Base-by-base conservation (phyloP, 257 asterid genomes). In the Solanum ossicruentum region DNA sequence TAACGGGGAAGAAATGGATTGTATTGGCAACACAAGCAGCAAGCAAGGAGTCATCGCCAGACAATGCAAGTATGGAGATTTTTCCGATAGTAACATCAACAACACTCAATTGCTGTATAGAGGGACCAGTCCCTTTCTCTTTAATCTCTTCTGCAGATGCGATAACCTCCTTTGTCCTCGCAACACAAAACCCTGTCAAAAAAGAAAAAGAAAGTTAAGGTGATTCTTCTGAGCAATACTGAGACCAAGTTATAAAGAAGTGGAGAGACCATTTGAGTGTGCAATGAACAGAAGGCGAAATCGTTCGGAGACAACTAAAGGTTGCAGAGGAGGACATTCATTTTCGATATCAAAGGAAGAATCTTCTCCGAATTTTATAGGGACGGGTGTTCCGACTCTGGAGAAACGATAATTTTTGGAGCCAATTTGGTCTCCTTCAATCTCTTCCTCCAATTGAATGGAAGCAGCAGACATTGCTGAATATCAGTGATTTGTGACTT, bases 151-250 rank as follows among this genome's bases (percentile, higher is more conserved):
- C 89, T 4, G 98, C 99, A 10, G 95, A 82, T 52, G 70, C 85
- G 89, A 92, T 91, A 67, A 95, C 93, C 77, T 95, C 97, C 90
- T 89, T 88, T 10, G 98, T 96, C 92, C 92, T 90, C 73, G 92
- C 92, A 86, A 92, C 99, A 92, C 89, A 96, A 90, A 96, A 95
- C 89, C 98, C 98, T 95, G 86, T 90, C 86, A 86, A 84, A 82
- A 11, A 26, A 77, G 7, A 21, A 77, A 9, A 75, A 87, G 41
- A 51, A 82, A 15, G 8, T 3, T 57, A 18, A 73, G 41, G 81
- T 1, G 7, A 73, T 47, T 73, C 57, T 45, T 73, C 81, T 47
- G 12, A 7, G n/a, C 5, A 72, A 17, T 16, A 28, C 23, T 36
- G 15, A 2, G 11, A 65, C 43, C 72, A 67, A 67, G 47, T 32